Percentiles rank a stretch among this genome's conserved stretches.
Evolutionary conservation across 1,139 yeast genomes (phyloP).

Genomic region (Geotrichum klebahnii): DNA sequence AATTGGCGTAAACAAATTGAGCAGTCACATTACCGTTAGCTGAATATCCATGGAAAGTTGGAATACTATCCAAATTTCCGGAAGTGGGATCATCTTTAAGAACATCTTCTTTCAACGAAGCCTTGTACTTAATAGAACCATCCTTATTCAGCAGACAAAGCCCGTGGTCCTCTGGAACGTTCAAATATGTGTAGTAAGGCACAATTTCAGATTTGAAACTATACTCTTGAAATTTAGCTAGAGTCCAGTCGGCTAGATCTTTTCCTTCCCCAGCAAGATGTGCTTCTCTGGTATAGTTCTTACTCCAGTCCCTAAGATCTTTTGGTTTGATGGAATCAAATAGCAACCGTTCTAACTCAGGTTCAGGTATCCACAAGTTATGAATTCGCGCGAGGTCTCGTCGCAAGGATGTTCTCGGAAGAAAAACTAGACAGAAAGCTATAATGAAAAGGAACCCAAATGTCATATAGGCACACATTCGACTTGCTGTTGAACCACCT

Average conservation of each 20-base stretch:
- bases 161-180: constrained; percentile 56
- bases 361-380: constrained; percentile 30
- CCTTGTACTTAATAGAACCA: constrained; percentile 49
- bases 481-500: constrained; percentile 3
- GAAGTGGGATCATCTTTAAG: constrained; percentile 69
- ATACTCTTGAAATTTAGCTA: constrained; percentile 55
- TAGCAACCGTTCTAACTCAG: constrained; percentile 37
- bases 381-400: constrained; percentile 79
- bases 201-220: constrained; percentile 55
- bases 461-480: constrained; percentile 49
- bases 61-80: constrained; percentile 46
- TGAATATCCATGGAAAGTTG: constrained; percentile 66
- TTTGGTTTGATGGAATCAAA: constrained; percentile 32
- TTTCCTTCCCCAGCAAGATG: constrained; percentile 72
- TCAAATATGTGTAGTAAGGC: constrained; percentile 56
- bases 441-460: constrained; percentile 53
- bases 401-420: constrained; percentile 81
- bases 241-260: constrained; percentile 63
- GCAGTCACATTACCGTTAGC: constrained; percentile 65
- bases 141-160: constrained; percentile 44
- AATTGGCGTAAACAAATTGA: constrained; percentile 55
- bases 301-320: constrained; percentile 33
- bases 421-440: constrained; percentile 63
- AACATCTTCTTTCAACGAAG: constrained; percentile 68
- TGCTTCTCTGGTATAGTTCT: constrained; percentile 52